Base-by-base conservation (phyloP, 169 alveolate species). In the Plasmodium gonderi region DNA sequence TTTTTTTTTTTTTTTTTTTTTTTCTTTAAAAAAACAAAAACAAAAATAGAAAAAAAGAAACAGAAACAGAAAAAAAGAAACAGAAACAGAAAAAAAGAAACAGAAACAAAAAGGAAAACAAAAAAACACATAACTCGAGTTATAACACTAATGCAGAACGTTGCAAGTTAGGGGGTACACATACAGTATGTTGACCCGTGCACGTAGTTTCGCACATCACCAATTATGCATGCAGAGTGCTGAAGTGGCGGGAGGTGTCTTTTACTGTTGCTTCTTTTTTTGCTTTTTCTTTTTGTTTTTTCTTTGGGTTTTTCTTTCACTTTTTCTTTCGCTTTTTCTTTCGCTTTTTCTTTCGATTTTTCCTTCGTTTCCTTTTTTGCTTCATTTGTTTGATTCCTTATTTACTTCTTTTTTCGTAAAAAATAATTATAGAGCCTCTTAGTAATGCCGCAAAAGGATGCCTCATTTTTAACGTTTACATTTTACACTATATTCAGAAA, bases 181-280 rank as follows among this genome's bases (percentile, higher is more conserved):
- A 4, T 23, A 4, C 5, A 6, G 26, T 3, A n/a, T 60, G 72
- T 60, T 36, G 11, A 60, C 72, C n/a, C n/a, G n/a, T 60, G 38
- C 26, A 36, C 72, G 9, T 40, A 6, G 26, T 26, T 67, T 23
- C 69, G 26, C 29, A 60, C 40, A 26, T 80, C 54, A 26, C 29
- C 60, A 17, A 72, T 23, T 60, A 54, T 78, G 77, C 82, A 44
- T 47, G 14, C 33, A 64, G 69, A 51, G 85, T 79, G 51, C 85
- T 75, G 38, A 91, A 38, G 36, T 5, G 67, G 68, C 31, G 31
- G 72, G 33, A n/a, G 4, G 72, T 29, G 40, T 0, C 72, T 1
- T 60, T 17, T 14, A 20, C 26, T 49, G 36, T 45, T 60, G n/a
- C 67, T 17, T 51, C 80, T 79, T 6, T 64, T 14, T 42, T 69